Base-by-base conservation (phyloP, 1,284 basidiomycete genomes). In the Coniferiporia weirii region DNA sequence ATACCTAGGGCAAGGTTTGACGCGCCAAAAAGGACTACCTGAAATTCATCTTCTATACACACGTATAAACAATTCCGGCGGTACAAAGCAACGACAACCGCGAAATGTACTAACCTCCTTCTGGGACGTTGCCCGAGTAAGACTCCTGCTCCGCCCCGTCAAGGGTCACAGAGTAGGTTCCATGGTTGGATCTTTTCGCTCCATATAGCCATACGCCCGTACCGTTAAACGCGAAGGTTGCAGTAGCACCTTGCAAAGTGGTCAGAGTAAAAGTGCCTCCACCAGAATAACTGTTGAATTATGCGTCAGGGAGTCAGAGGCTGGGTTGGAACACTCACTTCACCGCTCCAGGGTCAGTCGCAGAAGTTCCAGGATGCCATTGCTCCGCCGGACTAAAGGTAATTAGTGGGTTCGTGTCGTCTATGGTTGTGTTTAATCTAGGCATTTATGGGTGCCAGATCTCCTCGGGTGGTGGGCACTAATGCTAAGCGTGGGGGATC, bases 351-450 rank as follows among this genome's bases (percentile, higher is more conserved):
- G 38, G 22, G 54, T 73, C 71, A 36, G 55, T 57, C 12, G 57
- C 46, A 19, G 66, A 64, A 13, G 61, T 64, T 8, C 73, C 74
- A 27, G 67, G 63, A 4, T 9, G 20, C 74, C 75, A 77, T 49
- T 61, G 67, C 45, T 59, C 57, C 22, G 58, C 27, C 1, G 68
- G 44, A 57, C 68, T 68, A 61, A 76, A 77, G 7, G 63, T 55
- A 44, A 78, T 70, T 12, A 75, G 60, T 4, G 76, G 76, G 7
- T 72, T 73, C 49, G 67, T 70, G 57, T 77, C 75, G 64, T 78
- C 75, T 46, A 77, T 69, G 1, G 74, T 75, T 5, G 68, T 72
- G 8, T 68, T 71, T 52, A 74, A 65, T 9, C 64, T 68, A 48
- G 73, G 71, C 76, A 77, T 78, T 27, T 61, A 61, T 40, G 22